These are phyloP conservation scores for Eragrostis curvula DNA, from an alignment of 176 grass and related monocot species.

Conservation along the genomic window DNA sequence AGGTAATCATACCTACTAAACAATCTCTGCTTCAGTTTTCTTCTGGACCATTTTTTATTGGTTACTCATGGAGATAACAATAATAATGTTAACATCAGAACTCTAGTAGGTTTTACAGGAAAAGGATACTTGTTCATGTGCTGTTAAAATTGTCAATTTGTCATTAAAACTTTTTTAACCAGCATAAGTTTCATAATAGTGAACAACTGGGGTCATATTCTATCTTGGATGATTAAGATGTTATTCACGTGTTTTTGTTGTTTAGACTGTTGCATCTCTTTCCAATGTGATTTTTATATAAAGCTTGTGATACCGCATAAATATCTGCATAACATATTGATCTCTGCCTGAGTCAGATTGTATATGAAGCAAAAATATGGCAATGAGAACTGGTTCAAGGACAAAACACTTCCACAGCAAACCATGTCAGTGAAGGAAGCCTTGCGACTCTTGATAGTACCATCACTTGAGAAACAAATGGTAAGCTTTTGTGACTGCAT, in stretches of 20 bases:
- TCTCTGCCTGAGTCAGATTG: conserved; percentile 55
- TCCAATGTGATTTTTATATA: not conserved
- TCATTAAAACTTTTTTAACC: not conserved
- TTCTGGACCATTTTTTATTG: not conserved
- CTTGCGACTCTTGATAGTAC: conserved; percentile 60
- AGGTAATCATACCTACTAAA: conserved; percentile 55
- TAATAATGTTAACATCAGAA: not conserved
- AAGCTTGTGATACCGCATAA: not conserved
- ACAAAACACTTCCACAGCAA: conserved; percentile 52
- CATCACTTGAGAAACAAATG: conserved; percentile 69
- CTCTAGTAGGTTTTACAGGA: not conserved
- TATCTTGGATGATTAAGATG: conserved; percentile 22
- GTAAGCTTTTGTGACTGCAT: conserved; percentile 51
- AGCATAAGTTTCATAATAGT: conserved; percentile 7
- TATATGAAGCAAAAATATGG: conserved; percentile 81
- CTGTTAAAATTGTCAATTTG: not conserved
- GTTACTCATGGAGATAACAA: not conserved
- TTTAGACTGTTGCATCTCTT: not conserved
- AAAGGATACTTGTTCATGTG: not conserved
- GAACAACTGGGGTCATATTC: not conserved
- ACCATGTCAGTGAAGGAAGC: conserved; percentile 81
- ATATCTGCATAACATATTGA: conserved; percentile 7
- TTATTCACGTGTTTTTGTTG: conserved; percentile 12
- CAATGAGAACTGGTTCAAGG: conserved; percentile 70
- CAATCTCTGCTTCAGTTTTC: not conserved